Evolutionary conservation across 2,329 filamentous ascomycete genomes (phyloP), one percentile per base, ranked within the genome.

Genomic region (Nannizziopsis barbatae): DNA sequence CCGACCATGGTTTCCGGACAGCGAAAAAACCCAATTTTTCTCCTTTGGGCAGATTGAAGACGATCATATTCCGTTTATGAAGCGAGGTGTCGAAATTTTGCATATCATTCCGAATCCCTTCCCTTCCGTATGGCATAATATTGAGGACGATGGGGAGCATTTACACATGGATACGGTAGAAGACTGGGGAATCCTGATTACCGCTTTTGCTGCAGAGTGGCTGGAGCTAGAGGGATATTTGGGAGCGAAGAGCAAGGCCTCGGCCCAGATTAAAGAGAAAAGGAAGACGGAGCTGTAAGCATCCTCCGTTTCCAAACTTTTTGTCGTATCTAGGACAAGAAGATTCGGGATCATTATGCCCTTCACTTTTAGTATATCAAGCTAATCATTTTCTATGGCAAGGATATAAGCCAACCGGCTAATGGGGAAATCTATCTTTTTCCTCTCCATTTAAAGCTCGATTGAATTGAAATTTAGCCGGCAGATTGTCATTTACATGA

Each of bases 61-160:
- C 62, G 92, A 98, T 60, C 92, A 98, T 63, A 65, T 95, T 4
- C 92, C 92, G 0, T 98, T 98, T 59, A 80, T 96, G 74, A 71
- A 71, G 32, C 77, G 86, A 32, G 92, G 92, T 1, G 90, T 96
- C 0, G 83, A 93, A 22, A 75, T 96, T 12, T 65, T 98, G 50
- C 92, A 98, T 67, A 66, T 98, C 20, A 96, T 98, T 50, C 75
- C 72, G 3, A 83, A 83, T 0, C 57, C 59, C 1, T 57, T 56
- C 33, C 57, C 55, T 9, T 57, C 56, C 0, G 84, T 93, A 1
- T 98, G 92, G 92, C 92, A 98, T 68, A 83, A 74, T 1, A 79
- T 88, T 58, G 70, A 81, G 0, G 92, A 98, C 61, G 83, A 95
- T 57, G 90, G 80, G 1, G 80, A 82, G 56, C 84, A 96, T 66